These are phyloP conservation scores for Kazachstania psychrophila DNA, from an alignment of 805 yeast genomes.

Conservation along the genomic window DNA sequence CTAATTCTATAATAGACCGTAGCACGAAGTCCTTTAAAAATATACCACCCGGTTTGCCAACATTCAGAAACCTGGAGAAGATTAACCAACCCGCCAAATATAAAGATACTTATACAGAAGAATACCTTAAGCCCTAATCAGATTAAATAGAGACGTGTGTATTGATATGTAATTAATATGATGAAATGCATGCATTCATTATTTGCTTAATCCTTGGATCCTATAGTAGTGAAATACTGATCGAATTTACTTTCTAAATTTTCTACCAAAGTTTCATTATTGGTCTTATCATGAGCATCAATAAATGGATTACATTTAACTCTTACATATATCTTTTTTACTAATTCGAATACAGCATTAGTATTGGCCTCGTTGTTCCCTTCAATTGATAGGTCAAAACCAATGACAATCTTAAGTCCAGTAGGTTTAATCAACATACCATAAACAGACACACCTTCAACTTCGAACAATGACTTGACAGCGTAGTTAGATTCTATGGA, in stretches of 20 bases:
- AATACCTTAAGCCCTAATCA: conserved; percentile 2
- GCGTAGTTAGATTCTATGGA: conserved; percentile 11
- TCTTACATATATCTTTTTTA: conserved; percentile 19
- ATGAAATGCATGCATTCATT: neutral
- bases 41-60: conserved; percentile 37
- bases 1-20: conserved; percentile 29
- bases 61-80: conserved; percentile 56
- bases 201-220: neutral
- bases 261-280: conserved; percentile 9
- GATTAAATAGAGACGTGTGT: no score
- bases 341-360: conserved; percentile 14
- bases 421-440: conserved; percentile 24
- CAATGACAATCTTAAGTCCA: conserved; percentile 25
- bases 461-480: conserved; percentile 19
- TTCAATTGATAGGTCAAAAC: conserved; percentile 11
- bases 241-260: conserved; percentile 14
- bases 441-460: conserved; percentile 25
- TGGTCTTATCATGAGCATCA: conserved; percentile 4
- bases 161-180: neutral
- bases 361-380: conserved; percentile 10
- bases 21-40: conserved; percentile 14
- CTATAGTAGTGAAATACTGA: neutral
- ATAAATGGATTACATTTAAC: conserved; percentile 24
- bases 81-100: conserved; percentile 39
- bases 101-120: conserved; percentile 9